These are phyloP conservation scores for Cladosporium sp. DNA, from an alignment of 2,329 filamentous ascomycete genomes.

Conservation along the genomic window DNA sequence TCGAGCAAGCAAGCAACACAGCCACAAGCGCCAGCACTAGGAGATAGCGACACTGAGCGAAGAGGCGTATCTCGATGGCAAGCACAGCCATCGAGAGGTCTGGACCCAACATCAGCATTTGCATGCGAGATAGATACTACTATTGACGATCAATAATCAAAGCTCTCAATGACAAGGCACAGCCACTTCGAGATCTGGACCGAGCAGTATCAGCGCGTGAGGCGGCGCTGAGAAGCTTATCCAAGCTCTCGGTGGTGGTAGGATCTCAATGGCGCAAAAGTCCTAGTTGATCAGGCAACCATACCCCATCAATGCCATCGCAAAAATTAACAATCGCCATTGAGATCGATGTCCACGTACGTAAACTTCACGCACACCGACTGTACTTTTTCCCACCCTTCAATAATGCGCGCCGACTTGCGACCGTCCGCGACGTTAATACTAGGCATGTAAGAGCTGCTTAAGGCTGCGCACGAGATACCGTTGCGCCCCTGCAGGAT, in stretches of 20 bases:
- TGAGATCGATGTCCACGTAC: background rate
- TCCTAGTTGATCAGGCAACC: background rate
- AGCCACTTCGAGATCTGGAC: background rate
- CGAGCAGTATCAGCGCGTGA: background rate
- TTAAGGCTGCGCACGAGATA: background rate
- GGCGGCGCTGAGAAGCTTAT: background rate
- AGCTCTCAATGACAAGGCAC: background rate
- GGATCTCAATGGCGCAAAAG: background rate
- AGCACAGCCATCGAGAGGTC: background rate
- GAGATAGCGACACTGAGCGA: background rate
- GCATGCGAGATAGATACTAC: background rate
- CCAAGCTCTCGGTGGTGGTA: background rate
- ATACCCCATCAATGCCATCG: background rate
- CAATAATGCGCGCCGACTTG: background rate
- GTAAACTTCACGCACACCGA: background rate
- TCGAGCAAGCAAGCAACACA: background rate
- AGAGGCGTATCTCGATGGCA: background rate
- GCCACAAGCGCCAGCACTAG: background rate
- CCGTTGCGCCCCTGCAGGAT: background rate
- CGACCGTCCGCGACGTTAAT: background rate
- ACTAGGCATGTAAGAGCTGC: background rate
- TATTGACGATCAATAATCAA: background rate
- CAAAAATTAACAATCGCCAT: background rate
- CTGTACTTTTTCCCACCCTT: background rate
- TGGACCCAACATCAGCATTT: background rate